Evolutionary conservation across 495 filamentous ascomycete genomes (phyloP).

Genomic region (Tuber borchii): DNA sequence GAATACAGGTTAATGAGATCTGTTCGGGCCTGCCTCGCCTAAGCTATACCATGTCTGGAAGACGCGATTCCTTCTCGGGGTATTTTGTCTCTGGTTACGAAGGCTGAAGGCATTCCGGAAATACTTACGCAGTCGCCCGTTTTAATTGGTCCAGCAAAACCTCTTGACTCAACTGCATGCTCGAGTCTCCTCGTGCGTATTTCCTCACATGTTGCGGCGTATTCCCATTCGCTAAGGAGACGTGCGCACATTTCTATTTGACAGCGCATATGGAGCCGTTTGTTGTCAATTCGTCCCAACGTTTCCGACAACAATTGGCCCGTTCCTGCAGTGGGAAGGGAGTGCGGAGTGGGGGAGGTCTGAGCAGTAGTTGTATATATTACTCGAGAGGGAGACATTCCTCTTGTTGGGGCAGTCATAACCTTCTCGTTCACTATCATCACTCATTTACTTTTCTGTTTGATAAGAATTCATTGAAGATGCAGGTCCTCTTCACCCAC

Average conservation of each 20-base stretch:
- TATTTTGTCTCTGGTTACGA: no score
- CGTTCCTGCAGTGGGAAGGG: not conserved
- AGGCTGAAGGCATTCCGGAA: not conserved
- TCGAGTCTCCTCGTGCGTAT: not conserved
- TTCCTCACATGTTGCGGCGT: not conserved
- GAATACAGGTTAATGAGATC: not conserved
- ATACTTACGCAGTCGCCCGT: not conserved
- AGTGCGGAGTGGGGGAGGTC: not conserved
- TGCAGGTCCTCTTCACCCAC: constrained; percentile 2
- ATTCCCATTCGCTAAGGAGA: not conserved
- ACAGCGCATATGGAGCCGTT: not conserved
- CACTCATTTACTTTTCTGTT: not conserved
- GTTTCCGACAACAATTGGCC: not conserved
- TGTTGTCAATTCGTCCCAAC: not conserved
- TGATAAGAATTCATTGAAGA: not conserved
- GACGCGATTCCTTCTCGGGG: not conserved
- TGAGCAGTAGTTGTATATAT: not conserved
- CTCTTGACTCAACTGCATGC: not conserved
- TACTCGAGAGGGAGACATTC: not conserved
- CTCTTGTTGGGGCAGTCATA: not conserved
- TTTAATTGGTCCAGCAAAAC: constrained; percentile 3
- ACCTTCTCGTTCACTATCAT: not conserved
- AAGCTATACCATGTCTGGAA: not conserved
- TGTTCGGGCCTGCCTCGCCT: no score
- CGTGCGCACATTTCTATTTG: not conserved